Evolutionary conservation across 176 grass and related monocot species (phyloP), one percentile per base, ranked within the genome.

Genomic region (Rhynchospora breviuscula): DNA sequence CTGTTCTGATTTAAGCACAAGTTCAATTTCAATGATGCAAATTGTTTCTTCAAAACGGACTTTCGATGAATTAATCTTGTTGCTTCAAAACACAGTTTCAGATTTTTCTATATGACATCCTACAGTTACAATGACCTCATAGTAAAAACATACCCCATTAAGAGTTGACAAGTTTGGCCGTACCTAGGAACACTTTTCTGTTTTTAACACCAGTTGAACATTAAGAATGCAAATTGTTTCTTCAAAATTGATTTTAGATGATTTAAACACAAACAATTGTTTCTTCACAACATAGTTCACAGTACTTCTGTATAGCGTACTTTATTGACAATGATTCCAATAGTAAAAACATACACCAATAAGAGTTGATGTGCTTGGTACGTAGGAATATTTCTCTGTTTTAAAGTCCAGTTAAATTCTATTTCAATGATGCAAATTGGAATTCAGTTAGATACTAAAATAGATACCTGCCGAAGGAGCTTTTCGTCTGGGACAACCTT

Each of bases 401-500:
- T 75, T 53, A 57, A 18, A 25, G 23, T 14, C 73, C 15, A 33
- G 22, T 17, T 54, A 22, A 33, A 18, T 40, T 40, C 35, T 6
- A 54, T 29, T 10, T 40, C 35, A 57, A 57, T 78, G 6, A 2
- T 11, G 43, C 43, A 17, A 33, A 70, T 56, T 31, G 25, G 3
- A 40, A 40, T 40, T 40, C 35, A 40, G 35, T 40, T 40, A 85
- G 12, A 49, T 22, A 3, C 15, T 19, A 82, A 52, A 65, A 79
- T 18, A 59, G 59, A 90, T 19, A 99, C 96, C 93, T 99, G 81
- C 63, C 93, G 88, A 90, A 99, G 96, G 87, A 99, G 97, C 65
- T 92, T 96, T 88, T 99, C 93, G 82, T 93, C 85, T 74, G 97
- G 97, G 70, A 99, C 83, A 85, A 99, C 83, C 91, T 93, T 99